phyloP scores from a whole-genome alignment of 2,329 filamentous ascomycete species.

The Cladosporium sp. region DNA sequence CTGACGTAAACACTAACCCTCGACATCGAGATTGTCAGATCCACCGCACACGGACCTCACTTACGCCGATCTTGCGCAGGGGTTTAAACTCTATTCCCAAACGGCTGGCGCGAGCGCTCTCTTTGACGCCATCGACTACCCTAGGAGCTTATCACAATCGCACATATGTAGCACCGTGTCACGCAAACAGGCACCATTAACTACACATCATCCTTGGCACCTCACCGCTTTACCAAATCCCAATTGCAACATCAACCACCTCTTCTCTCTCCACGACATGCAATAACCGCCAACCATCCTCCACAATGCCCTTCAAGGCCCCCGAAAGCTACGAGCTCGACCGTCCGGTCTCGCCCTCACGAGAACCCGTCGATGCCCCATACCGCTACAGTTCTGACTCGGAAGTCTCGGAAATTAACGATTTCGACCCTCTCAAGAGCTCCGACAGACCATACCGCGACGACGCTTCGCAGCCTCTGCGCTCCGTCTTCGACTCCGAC shows the following conservation, averaged over 20 bases:
- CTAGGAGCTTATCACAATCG: not conserved
- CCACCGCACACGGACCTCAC: not conserved
- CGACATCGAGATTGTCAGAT: too few species aligned
- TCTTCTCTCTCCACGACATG: slow-evolving; percentile 3
- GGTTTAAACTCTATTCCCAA: slow-evolving; percentile 5
- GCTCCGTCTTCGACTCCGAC: slow-evolving; percentile 34
- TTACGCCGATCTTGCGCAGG: not conserved
- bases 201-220: not conserved
- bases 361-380: slow-evolving; percentile 13
- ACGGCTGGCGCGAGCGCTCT: slow-evolving; percentile 15
- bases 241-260: not conserved
- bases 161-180: slow-evolving; percentile 1
- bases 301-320: slow-evolving; percentile 31
- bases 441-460: slow-evolving; percentile 42
- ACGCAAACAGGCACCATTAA: not conserved
- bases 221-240: not conserved
- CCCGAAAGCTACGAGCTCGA: slow-evolving; percentile 35
- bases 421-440: slow-evolving; percentile 49
- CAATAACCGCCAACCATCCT: slow-evolving; percentile 22
- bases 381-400: slow-evolving; percentile 24
- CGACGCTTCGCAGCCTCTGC: slow-evolving; percentile 38
- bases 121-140: slow-evolving; percentile 5
- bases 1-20: not conserved
- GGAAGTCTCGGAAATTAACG: slow-evolving; percentile 37
- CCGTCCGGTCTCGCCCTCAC: slow-evolving; percentile 22